Evolutionary conservation across 2,329 filamentous ascomycete genomes (phyloP), one percentile per base, ranked within the genome.

Genomic region (Penicillium sp.): DNA sequence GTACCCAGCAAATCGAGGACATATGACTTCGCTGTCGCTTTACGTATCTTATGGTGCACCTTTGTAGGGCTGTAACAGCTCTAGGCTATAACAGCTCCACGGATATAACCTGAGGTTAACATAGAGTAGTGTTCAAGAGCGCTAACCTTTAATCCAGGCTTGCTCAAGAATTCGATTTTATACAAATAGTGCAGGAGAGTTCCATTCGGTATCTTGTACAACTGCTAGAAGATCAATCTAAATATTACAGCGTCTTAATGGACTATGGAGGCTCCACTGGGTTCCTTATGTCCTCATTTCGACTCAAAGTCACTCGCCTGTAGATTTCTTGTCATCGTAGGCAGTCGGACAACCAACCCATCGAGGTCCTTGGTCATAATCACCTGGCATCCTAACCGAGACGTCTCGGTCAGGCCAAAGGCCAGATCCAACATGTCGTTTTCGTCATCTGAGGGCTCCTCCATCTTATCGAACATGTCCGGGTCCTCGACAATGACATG

Each of bases 311-410:
- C 93, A 69, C 88, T 95, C 11, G 89, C 88, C 73, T 98, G 93
- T 71, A 98, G 63, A 65, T 98, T 98, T 68, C 93, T 79, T 55
- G 93, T 97, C 89, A 96, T 96, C 29, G 82, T 83, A 10, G 93
- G 93, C 62, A 98, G 72, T 68, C 81, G 86, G 26, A 98, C 89
- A 37, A 82, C 81, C 61, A 98, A 55, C 0, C 93, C 93, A 65
- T 97, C 87, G 54, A 97, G 71, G 57, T 94, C 89, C 69, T 89
- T 89, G 49, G 76, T 86, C 91, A 98, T 96, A 65, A 81, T 77
- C 22, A 98, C 87, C 74, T 96, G 90, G 68, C 90, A 96, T 0
- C 90, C 90, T 56, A 96, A 68, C 24, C 90, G 74, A 44, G 78
- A 85, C 20, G 89, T 95, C 75, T 95, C 89, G 3, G 88, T 94